Conservation (phyloP, 139 green algal species). For the Haematococcus lacustris region DNA sequence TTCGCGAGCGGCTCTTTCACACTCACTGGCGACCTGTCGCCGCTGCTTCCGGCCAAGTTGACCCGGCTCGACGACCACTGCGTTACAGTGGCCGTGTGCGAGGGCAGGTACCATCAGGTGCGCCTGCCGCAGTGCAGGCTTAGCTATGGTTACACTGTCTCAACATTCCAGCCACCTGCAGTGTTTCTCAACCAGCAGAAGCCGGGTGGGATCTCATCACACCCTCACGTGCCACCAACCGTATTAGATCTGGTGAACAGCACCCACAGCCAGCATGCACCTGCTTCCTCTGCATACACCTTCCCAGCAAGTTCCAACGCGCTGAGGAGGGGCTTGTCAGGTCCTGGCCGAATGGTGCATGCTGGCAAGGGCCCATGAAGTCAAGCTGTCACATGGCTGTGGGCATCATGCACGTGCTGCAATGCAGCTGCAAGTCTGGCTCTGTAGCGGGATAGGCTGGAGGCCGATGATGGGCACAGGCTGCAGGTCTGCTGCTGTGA, state of each 20-base stretch:
- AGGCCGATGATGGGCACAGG: too few relatives aligned
- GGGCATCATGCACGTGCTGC: too few relatives aligned
- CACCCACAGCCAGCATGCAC: background rate
- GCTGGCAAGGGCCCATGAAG: too few relatives aligned
- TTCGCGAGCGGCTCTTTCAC: background rate
- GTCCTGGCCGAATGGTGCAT: too few relatives aligned
- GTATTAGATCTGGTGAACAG: background rate
- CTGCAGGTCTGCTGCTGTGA: background rate
- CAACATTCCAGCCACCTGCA: background rate
- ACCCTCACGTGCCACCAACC: background rate
- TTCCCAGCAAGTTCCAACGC: too few relatives aligned
- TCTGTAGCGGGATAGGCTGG: too few relatives aligned
- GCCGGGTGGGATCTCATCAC: background rate
- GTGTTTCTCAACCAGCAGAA: background rate
- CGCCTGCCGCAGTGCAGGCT: too few relatives aligned
- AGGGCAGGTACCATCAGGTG: constrained; percentile 51
- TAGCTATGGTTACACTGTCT: too few relatives aligned
- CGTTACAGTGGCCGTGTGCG: constrained; percentile 36
- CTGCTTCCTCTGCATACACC: too few relatives aligned
- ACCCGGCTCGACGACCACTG: constrained; percentile 8
- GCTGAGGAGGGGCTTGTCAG: too few relatives aligned
- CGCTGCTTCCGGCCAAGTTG: constrained; percentile 42
- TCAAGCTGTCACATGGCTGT: too few relatives aligned
- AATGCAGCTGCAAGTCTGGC: too few relatives aligned
- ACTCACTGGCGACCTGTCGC: constrained; percentile 30